Conservation (phyloP, 805 yeast genomes). For the Candida xiaguanensis region DNA sequence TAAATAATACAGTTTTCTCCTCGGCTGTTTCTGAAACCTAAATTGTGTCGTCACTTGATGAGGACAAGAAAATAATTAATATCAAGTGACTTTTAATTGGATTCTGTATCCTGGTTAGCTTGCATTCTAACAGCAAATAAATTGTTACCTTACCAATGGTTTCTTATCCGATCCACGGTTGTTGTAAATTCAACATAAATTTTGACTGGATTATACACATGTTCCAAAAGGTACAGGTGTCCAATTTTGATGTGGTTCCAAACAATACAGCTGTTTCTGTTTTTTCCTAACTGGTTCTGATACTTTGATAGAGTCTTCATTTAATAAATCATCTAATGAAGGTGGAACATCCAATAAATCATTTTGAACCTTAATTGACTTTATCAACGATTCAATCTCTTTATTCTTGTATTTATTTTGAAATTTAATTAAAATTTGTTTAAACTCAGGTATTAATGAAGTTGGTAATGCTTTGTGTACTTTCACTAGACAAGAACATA, state of each 20-base stretch:
- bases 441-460: background rate
- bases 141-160: too few relatives aligned
- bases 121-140: too few relatives aligned
- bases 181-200: too few relatives aligned
- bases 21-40: too few relatives aligned
- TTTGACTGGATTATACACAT: conserved; percentile 2
- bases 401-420: background rate
- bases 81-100: too few relatives aligned
- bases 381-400: background rate
- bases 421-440: background rate
- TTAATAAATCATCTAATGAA: conserved; percentile 23
- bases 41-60: too few relatives aligned
- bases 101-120: too few relatives aligned
- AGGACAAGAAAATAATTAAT: too few relatives aligned
- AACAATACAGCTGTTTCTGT: conserved; percentile 12
- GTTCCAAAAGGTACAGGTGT: conserved; percentile 53
- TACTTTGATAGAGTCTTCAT: background rate
- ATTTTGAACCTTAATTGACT: background rate
- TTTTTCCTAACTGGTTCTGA: conserved; percentile 3
- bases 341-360: conserved; percentile 15
- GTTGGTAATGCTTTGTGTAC: background rate
- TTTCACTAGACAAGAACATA: too few relatives aligned
- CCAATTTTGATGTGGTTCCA: conserved; percentile 42
- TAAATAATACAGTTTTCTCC: too few relatives aligned
- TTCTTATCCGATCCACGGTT: too few relatives aligned